These are phyloP conservation scores for Porcisia hertigi DNA, from an alignment of 208 protist genomes.

Conservation along the genomic window DNA sequence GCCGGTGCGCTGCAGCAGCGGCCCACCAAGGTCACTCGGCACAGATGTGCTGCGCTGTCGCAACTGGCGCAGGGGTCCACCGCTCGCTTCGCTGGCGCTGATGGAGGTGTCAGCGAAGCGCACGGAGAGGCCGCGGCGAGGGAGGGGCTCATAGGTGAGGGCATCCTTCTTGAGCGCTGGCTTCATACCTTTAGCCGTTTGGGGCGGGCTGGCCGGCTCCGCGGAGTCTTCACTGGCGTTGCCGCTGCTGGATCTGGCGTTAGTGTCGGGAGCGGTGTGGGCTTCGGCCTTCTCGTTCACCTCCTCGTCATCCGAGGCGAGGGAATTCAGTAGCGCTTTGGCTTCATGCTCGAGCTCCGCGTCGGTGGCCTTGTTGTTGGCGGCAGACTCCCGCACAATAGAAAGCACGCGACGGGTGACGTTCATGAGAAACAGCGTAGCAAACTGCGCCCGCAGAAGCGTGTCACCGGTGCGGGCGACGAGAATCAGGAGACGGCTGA, in stretches of 20 bases:
- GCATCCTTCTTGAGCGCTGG: constrained; percentile 11
- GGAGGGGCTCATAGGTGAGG: not conserved
- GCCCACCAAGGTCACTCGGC: constrained; percentile 14
- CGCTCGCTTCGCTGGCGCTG: not conserved
- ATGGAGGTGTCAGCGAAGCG: constrained; percentile 27
- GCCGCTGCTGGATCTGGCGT: constrained; percentile 6
- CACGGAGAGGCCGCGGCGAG: constrained; percentile 29
- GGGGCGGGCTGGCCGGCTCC: not conserved
- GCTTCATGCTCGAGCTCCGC: constrained; percentile 56
- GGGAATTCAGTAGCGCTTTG: constrained; percentile 35
- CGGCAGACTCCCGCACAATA: constrained; percentile 69
- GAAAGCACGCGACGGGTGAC: constrained; percentile 83
- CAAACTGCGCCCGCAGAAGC: constrained; percentile 70
- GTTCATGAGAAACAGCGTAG: constrained; percentile 80
- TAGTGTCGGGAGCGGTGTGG: not conserved
- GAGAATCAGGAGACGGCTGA: constrained; percentile 52
- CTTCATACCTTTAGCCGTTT: constrained; percentile 9
- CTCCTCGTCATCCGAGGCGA: constrained; percentile 23
- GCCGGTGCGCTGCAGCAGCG: constrained; percentile 40
- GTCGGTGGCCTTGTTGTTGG: constrained; percentile 39
- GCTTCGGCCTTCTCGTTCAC: not conserved
- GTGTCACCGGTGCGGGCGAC: constrained; percentile 60
- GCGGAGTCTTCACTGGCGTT: constrained; percentile 11
- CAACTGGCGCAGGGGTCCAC: constrained; percentile 5
- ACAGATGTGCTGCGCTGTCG: constrained; percentile 31